phyloP scores from a whole-genome alignment of 78 protist species.

The Planoprotostelium fungivorum region DNA sequence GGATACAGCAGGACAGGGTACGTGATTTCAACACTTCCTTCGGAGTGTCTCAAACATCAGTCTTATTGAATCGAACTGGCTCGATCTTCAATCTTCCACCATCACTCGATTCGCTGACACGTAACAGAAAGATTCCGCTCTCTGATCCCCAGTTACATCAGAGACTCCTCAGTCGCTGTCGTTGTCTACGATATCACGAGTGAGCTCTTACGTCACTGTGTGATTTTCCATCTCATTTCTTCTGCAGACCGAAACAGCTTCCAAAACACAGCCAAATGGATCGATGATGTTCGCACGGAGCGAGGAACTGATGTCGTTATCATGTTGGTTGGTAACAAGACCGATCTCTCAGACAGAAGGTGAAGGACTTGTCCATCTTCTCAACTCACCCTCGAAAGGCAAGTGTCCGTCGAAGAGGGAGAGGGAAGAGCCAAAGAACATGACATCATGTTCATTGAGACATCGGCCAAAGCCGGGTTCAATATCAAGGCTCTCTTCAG shows the following conservation, averaged over 20 bases:
- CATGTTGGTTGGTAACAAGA: constrained; percentile 95
- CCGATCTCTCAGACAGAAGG: constrained; percentile 88
- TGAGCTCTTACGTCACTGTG: constrained; percentile 3
- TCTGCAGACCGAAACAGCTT: constrained; percentile 77
- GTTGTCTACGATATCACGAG: constrained; percentile 97
- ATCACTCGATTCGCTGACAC: too few relatives aligned
- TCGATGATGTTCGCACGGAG: constrained; percentile 92
- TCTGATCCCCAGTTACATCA: constrained; percentile 95
- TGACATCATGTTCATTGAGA: constrained; percentile 88
- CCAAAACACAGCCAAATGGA: constrained; percentile 81
- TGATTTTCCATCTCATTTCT: background rate
- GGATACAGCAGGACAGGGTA: constrained; percentile 91
- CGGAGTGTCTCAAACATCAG: too few relatives aligned
- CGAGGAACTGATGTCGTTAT: constrained; percentile 91
- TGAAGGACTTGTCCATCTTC: constrained; percentile 1
- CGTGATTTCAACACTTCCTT: background rate
- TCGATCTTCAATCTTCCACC: too few relatives aligned
- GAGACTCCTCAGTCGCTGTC: constrained; percentile 96
- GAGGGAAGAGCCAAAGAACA: constrained; percentile 89
- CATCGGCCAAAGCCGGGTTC: constrained; percentile 92
- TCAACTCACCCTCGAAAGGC: constrained; percentile 56
- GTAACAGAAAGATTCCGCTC: constrained; percentile 85
- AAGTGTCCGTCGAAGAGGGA: constrained; percentile 92
- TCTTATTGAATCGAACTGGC: too few relatives aligned
- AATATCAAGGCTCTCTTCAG: constrained; percentile 84